Evolutionary conservation across 805 yeast genomes (phyloP).

Genomic region (Saccharomycopsis amapae): DNA sequence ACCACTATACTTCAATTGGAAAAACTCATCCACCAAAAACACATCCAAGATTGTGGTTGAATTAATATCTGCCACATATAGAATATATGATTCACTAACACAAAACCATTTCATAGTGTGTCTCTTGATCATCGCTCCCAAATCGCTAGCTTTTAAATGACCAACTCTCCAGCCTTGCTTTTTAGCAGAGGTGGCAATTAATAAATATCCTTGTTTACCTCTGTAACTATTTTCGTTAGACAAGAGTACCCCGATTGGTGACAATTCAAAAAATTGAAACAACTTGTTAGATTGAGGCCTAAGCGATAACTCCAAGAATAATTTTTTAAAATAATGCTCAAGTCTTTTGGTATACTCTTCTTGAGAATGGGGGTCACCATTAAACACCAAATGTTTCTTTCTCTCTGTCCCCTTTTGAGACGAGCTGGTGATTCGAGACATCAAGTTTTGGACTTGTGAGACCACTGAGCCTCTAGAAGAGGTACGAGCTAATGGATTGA

Average conservation of each 20-base stretch:
- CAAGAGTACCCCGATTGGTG: constrained; percentile 77
- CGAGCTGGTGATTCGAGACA: constrained; percentile 11
- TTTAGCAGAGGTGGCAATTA: constrained; percentile 74
- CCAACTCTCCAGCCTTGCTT: constrained; percentile 96
- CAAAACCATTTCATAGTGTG: constrained; percentile 91
- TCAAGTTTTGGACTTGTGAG: constrained; percentile 14
- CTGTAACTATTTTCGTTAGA: constrained; percentile 74
- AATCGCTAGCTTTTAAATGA: constrained; percentile 71
- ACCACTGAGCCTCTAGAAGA: constrained; percentile 6
- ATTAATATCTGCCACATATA: constrained; percentile 78
- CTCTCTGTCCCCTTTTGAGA: constrained; percentile 2
- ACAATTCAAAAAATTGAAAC: constrained; percentile 82
- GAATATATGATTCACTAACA: constrained; percentile 74
- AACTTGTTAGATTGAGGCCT: constrained; percentile 77
- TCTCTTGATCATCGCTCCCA: constrained; percentile 82
- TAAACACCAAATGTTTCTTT: not conserved
- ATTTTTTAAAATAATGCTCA: constrained; percentile 58
- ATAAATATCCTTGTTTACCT: constrained; percentile 85
- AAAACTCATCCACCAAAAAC: constrained; percentile 75
- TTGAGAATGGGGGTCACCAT: not conserved
- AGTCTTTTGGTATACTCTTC: constrained; percentile 34
- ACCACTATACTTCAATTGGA: constrained; percentile 48
- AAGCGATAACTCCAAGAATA: constrained; percentile 53
- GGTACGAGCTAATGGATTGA: not conserved
- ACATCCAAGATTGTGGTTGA: constrained; percentile 89